Evolutionary conservation across 805 yeast species (phyloP).

Genomic region (Schwanniomyces vanrijiae): DNA sequence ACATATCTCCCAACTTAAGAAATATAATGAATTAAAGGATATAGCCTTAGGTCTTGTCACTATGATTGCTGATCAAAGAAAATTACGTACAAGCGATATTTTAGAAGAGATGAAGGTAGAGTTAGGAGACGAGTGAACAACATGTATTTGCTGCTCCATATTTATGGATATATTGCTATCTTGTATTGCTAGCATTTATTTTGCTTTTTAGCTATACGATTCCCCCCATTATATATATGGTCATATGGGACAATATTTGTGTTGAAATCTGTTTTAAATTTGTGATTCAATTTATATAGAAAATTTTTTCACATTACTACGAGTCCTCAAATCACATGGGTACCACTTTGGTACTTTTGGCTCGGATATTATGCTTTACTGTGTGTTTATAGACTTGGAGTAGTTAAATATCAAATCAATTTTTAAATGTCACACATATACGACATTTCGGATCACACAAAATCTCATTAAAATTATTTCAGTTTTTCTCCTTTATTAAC

Average conservation of each 20-base stretch:
- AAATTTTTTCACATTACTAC: not conserved
- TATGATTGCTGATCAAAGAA: slow-evolving; percentile 60
- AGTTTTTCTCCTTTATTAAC: not conserved
- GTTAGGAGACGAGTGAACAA: slow-evolving; percentile 8
- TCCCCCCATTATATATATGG: too few species aligned
- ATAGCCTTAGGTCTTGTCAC: slow-evolving; percentile 56
- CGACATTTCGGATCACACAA: not conserved
- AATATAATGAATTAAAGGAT: slow-evolving; percentile 65
- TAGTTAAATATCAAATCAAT: not conserved
- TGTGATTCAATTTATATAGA: not conserved
- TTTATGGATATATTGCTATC: not conserved
- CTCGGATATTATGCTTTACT: too few species aligned
- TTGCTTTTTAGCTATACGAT: not conserved
- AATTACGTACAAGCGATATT: slow-evolving; percentile 46
- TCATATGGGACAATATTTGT: too few species aligned
- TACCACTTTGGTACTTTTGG: too few species aligned
- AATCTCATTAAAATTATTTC: not conserved
- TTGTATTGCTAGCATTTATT: not conserved
- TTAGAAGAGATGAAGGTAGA: slow-evolving; percentile 50
- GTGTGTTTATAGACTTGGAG: not conserved
- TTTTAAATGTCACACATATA: not conserved
- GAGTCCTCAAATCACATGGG: not conserved
- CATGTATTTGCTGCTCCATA: not conserved
- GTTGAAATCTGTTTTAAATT: too few species aligned
- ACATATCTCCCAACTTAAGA: slow-evolving; percentile 54